Evolutionary conservation across 1,284 basidiomycete species (phyloP), one percentile per base, ranked within the genome.

Genomic region (Melampsora abietis-canadensis): DNA sequence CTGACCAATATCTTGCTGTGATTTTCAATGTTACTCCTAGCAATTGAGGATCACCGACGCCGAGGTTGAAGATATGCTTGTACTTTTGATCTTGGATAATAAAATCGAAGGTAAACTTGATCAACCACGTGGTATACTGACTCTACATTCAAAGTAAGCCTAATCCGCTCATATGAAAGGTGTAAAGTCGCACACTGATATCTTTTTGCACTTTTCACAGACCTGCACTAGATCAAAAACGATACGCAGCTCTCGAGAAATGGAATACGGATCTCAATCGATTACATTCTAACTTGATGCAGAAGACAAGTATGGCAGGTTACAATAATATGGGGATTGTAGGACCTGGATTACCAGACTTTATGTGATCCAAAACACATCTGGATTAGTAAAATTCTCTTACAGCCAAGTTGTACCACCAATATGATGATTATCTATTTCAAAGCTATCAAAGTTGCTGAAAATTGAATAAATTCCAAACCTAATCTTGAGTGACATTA

Each of bases 41-140:
- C 93, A 97, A 89, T 85, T 98, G 67, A 94, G 95, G 78, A 90
- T 98, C 21, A 87, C 91, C 21, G 86, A 87, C 46, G 86, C 87
- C 61, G 93, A 97, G 80, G 94, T 96, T 3, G 94, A 98, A 80
- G 92, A 92, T 74, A 87, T 98, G 37, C 87, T 98, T 46, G 90
- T 98, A 76, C 90, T 91, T 48, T 87, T 98, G 21, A 98, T 99
- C 75, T 84, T 98, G 37, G 95, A 98, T 82, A 92, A 91, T 30
- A 94, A 92, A 81, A 92, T 99, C 46, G 89, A 94, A 78, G 96
- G 95, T 19, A 87, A 89, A 78, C 96, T 98, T 80, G 95, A 99
- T 82, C 94, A 98, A 83, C 92, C 96, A 46, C 88, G 90, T 24
- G 93, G 94, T 85, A 86, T 91, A 68, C 85, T 99, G 17, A 92